These are phyloP conservation scores for Alloteropsis semialata DNA, from an alignment of 176 grass and related monocot species.

Conservation along the genomic window DNA sequence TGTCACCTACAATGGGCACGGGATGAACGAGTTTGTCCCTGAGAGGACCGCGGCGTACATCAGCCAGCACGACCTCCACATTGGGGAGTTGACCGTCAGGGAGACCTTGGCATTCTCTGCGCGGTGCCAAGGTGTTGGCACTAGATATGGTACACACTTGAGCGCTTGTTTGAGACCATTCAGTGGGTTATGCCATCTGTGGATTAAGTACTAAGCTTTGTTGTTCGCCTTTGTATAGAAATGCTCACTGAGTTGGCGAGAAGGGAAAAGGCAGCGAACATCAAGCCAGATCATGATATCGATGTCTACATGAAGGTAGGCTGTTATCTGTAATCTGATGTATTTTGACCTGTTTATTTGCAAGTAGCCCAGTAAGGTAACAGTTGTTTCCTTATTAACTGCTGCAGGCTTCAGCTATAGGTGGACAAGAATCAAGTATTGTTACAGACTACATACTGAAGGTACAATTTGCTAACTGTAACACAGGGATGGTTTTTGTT, in stretches of 20 bases:
- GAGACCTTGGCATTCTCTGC: slow-evolving; percentile 85
- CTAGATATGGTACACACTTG: slow-evolving; percentile 56
- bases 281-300: slow-evolving; percentile 88
- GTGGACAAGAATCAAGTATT: slow-evolving; percentile 68
- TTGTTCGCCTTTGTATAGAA: slow-evolving; percentile 43
- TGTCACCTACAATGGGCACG: slow-evolving; percentile 85
- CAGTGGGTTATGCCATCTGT: not conserved
- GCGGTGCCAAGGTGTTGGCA: slow-evolving; percentile 80
- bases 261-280: slow-evolving; percentile 81
- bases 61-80: slow-evolving; percentile 88
- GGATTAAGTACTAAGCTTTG: slow-evolving; percentile 15
- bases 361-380: slow-evolving; percentile 4
- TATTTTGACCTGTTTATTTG: not conserved
- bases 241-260: slow-evolving; percentile 81
- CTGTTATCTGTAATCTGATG: not conserved
- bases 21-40: slow-evolving; percentile 81
- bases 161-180: not conserved
- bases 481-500: not conserved
- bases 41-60: slow-evolving; percentile 84
- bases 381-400: slow-evolving; percentile 21
- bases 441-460: slow-evolving; percentile 93
- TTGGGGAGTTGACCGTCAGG: slow-evolving; percentile 91
- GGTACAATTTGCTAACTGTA: slow-evolving; percentile 52
- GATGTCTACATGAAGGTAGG: slow-evolving; percentile 91
- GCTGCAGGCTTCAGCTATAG: slow-evolving; percentile 71